These are phyloP conservation scores for Solanum habrochaites DNA, from an alignment of 257 asterid genomes.

Conservation along the genomic window DNA sequence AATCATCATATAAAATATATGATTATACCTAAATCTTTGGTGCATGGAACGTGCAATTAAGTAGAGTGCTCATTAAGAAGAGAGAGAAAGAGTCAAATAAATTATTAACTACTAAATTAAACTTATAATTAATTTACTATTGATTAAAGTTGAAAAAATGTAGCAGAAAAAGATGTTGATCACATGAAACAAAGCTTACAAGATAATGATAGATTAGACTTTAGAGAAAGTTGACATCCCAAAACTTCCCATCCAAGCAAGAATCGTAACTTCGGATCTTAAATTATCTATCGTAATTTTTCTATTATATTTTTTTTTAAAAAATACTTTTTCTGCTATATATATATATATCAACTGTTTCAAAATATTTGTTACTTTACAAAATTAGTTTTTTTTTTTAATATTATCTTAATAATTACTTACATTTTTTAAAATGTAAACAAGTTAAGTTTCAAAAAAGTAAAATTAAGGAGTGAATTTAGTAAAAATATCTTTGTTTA, in stretches of 20 bases:
- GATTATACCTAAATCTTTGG: background rate
- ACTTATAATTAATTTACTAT: background rate
- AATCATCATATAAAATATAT: background rate
- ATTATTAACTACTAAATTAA: background rate
- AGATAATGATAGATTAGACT: background rate
- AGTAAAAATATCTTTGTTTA: too few species aligned
- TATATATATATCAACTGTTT: too few species aligned
- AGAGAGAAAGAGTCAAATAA: background rate
- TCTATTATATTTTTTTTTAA: background rate
- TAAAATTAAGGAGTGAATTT: too few species aligned
- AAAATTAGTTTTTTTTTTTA: too few species aligned
- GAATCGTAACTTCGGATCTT: too few species aligned
- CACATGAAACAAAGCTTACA: background rate
- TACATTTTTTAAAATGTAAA: too few species aligned
- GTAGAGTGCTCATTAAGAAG: background rate
- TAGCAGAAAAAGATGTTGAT: background rate
- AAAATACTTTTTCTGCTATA: too few species aligned
- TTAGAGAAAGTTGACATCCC: background rate
- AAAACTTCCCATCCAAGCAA: background rate
- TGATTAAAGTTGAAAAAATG: background rate
- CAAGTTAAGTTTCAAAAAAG: too few species aligned
- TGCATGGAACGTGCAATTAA: background rate
- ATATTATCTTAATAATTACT: too few species aligned
- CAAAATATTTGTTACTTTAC: background rate
- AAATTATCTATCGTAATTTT: background rate